A percentile compares a stretch with the other conserved stretches of the same genome.
phyloP scores from a whole-genome alignment of 306 rosid genomes.

The Dryas alaskensis region DNA sequence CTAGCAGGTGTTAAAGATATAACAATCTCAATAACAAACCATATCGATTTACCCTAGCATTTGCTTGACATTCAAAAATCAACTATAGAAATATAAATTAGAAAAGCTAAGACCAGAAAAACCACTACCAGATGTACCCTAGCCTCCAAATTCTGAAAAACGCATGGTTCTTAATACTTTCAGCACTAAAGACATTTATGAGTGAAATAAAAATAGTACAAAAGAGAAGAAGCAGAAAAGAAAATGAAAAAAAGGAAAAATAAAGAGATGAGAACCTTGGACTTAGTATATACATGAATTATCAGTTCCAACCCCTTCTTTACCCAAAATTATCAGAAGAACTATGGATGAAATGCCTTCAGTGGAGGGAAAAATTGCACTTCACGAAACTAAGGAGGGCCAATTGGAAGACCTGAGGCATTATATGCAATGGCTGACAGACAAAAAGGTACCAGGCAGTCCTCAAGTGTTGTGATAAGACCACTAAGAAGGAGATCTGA shows the following conservation, averaged over 20 bases:
- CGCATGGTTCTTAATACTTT: background rate
- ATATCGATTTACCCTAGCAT: conserved; percentile 20
- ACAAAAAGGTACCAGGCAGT: background rate
- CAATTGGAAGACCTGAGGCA: conserved; percentile 4
- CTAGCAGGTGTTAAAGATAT: conserved; percentile 38
- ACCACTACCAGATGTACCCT: conserved; percentile 17
- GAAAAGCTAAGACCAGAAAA: background rate
- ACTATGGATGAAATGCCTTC: background rate
- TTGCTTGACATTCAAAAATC: conserved; percentile 13
- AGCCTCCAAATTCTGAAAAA: conserved; percentile 15
- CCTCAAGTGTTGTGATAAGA: background rate
- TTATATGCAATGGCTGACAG: conserved; percentile 4
- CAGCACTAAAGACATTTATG: background rate
- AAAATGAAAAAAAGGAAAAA: background rate
- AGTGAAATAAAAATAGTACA: background rate
- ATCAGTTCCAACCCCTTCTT: background rate
- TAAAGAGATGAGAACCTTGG: background rate
- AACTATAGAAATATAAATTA: conserved; percentile 19
- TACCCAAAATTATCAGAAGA: background rate
- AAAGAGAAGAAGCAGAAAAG: background rate
- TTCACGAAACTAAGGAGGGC: background rate
- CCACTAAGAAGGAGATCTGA: background rate
- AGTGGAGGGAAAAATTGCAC: background rate
- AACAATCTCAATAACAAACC: conserved; percentile 28
- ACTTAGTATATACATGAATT: background rate